A percentile compares a stretch with the other conserved stretches of the same genome.
Evolutionary conservation across 768 basidiomycete genomes (phyloP).

Genomic region (Suillus occidentalis): DNA sequence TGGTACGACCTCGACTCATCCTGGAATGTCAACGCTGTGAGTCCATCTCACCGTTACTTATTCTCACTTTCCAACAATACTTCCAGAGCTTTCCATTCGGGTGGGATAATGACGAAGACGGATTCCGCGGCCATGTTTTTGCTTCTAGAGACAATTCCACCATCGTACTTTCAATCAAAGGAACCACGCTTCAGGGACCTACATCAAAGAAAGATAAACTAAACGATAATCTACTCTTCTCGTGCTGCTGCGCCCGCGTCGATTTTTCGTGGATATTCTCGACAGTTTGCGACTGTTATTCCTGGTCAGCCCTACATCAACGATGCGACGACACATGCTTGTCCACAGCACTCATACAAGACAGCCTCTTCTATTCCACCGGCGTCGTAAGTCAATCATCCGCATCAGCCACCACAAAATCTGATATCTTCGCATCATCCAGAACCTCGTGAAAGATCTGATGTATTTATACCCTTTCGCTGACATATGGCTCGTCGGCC

Average conservation of each 20-base stretch:
- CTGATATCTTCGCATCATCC: constrained; percentile 1
- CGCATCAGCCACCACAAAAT: background rate
- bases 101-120: constrained; percentile 66
- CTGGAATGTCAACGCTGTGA: constrained; percentile 61
- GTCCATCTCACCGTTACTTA: constrained; percentile 17
- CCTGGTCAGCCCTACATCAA: constrained; percentile 47
- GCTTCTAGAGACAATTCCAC: constrained; percentile 76
- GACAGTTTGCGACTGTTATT: constrained; percentile 87
- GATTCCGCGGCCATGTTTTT: constrained; percentile 91
- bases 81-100: constrained; percentile 77
- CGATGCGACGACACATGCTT: constrained; percentile 82
- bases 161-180: constrained; percentile 86
- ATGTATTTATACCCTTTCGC: constrained; percentile 56
- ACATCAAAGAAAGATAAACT: constrained; percentile 91
- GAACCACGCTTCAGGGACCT: constrained; percentile 80
- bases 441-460: constrained; percentile 61
- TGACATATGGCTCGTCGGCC: constrained; percentile 62
- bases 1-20: constrained; percentile 81
- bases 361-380: constrained; percentile 89
- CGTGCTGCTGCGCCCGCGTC: constrained; percentile 92
- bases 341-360: constrained; percentile 78
- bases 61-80: background rate
- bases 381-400: constrained; percentile 63
- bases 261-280: constrained; percentile 84
- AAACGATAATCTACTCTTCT: constrained; percentile 87